Evolutionary conservation across 495 filamentous ascomycete genomes (phyloP).

Genomic region (Talaromyces proteolyticus): DNA sequence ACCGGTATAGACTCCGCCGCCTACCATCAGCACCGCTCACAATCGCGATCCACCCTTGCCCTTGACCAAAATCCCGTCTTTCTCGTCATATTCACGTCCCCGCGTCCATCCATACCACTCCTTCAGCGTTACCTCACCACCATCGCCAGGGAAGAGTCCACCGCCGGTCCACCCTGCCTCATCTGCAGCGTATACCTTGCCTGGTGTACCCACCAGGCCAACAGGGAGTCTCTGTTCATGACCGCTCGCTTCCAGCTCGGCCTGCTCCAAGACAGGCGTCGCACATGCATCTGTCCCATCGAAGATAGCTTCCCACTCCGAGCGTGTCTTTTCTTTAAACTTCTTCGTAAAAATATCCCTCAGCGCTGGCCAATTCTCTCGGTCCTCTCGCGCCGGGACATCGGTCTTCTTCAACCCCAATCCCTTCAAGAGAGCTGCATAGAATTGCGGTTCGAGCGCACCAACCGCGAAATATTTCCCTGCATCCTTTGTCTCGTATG

Average conservation of each 20-base stretch:
- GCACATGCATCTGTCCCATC: constrained; percentile 89
- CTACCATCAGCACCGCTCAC: too few relatives aligned
- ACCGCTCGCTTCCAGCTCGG: constrained; percentile 59
- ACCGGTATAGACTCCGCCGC: too few relatives aligned
- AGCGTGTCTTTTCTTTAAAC: constrained; percentile 69
- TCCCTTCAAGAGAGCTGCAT: constrained; percentile 55
- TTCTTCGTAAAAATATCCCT: constrained; percentile 49
- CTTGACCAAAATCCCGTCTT: background rate
- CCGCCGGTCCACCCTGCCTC: constrained; percentile 60
- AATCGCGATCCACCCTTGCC: background rate
- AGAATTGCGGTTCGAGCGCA: constrained; percentile 85
- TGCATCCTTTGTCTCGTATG: constrained; percentile 75
- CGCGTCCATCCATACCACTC: constrained; percentile 76
- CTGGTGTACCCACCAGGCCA: constrained; percentile 60
- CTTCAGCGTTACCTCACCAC: constrained; percentile 62
- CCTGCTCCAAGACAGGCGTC: constrained; percentile 73
- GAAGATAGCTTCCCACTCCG: constrained; percentile 81
- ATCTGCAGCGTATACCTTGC: constrained; percentile 46
- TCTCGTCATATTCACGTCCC: constrained; percentile 56
- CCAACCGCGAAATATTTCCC: constrained; percentile 85
- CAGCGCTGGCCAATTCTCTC: constrained; percentile 59
- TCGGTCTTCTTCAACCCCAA: constrained; percentile 47
- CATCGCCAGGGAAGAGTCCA: constrained; percentile 57
- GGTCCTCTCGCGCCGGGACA: constrained; percentile 51
- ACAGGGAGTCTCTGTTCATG: constrained; percentile 76